Evolutionary conservation across 768 basidiomycete genomes (phyloP), one percentile per base, ranked within the genome.

Genomic region (Boletus rufocinnamomeus): DNA sequence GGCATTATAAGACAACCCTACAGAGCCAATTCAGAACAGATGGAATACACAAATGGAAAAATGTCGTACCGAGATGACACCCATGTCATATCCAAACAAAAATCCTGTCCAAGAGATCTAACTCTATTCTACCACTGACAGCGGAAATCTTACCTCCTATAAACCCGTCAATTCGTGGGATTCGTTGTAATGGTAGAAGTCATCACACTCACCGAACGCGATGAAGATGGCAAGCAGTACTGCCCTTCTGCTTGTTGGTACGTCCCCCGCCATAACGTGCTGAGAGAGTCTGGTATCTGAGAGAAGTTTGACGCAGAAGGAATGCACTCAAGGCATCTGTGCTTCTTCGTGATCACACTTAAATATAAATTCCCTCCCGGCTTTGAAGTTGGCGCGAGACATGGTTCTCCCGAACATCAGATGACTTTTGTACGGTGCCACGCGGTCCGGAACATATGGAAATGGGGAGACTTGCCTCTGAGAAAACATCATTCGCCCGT

Each of bases 1-100:
- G 82, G 82, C 87, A 90, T 90, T 58, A 91, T 89, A 34, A 91
- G 72, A 65, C 87, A 89, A 78, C 89, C 89, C 84, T 87, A 65
- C 3, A 34, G 27, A 35, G 16, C 21, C 19, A 17, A 27, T 11
- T 52, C 14, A 54, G 19, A 21, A 59, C 52, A 55, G n/a, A 52
- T 53, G 54, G n/a, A 40, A 56, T 38, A 53, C 17, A n/a, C 14
- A 49, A 27, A 38, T 55, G 4, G 21, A 19, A 37, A 21, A 47
- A 17, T 6, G 5, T 69, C 80, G 52, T 59, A 87, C 86, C 55
- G 87, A 89, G 59, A 89, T 88, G 54, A 89, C 85, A 70, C 88
- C 87, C 68, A 89, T 87, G 62, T 89, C 87, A 69, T 89, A 89
- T 60, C 88, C 87, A 56, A 88, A 89, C 10, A 88, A 72, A 69